phyloP scores from a whole-genome alignment of 2,329 filamentous ascomycete species.

The Pseudopyricularia cyperi region DNA sequence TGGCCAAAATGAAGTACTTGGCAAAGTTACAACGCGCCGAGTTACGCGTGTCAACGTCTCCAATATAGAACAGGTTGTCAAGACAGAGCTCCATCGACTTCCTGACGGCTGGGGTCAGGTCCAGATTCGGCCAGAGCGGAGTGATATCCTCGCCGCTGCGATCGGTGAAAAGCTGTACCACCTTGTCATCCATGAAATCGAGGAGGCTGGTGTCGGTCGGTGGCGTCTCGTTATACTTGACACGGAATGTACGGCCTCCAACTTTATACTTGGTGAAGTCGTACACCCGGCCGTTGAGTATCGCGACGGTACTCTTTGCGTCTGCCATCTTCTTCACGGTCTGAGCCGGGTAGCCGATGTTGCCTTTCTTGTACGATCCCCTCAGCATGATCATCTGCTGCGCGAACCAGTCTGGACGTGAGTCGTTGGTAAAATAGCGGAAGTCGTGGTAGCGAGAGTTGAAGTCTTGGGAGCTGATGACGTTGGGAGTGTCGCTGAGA shows the following conservation, averaged over 20 bases:
- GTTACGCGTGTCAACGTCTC: slow-evolving; percentile 81
- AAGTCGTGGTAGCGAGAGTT: slow-evolving; percentile 89
- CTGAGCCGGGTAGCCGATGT: slow-evolving; percentile 66
- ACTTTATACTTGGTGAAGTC: slow-evolving; percentile 75
- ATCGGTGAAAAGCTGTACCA: slow-evolving; percentile 65
- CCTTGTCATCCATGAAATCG: slow-evolving; percentile 68
- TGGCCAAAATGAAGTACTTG: slow-evolving; percentile 74
- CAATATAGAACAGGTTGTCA: slow-evolving; percentile 90
- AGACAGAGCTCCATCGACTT: slow-evolving; percentile 68
- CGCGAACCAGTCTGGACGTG: slow-evolving; percentile 79
- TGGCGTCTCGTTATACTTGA: slow-evolving; percentile 35
- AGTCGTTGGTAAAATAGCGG: slow-evolving; percentile 69
- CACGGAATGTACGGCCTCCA: slow-evolving; percentile 56
- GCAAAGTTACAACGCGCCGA: slow-evolving; percentile 77
- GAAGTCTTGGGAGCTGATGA: slow-evolving; percentile 52
- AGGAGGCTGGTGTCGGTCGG: slow-evolving; percentile 27
- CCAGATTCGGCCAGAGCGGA: slow-evolving; percentile 66
- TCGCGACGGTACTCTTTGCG: slow-evolving; percentile 57
- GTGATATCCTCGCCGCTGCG: slow-evolving; percentile 69
- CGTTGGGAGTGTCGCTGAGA: slow-evolving; percentile 49
- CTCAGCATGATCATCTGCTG: slow-evolving; percentile 75
- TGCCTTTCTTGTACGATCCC: slow-evolving; percentile 71
- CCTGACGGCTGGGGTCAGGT: slow-evolving; percentile 42
- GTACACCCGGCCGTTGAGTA: slow-evolving; percentile 69
- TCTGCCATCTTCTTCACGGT: slow-evolving; percentile 64